These are phyloP conservation scores for Colletotrichum shisoi DNA, from an alignment of 2,329 filamentous ascomycete species.

Conservation along the genomic window DNA sequence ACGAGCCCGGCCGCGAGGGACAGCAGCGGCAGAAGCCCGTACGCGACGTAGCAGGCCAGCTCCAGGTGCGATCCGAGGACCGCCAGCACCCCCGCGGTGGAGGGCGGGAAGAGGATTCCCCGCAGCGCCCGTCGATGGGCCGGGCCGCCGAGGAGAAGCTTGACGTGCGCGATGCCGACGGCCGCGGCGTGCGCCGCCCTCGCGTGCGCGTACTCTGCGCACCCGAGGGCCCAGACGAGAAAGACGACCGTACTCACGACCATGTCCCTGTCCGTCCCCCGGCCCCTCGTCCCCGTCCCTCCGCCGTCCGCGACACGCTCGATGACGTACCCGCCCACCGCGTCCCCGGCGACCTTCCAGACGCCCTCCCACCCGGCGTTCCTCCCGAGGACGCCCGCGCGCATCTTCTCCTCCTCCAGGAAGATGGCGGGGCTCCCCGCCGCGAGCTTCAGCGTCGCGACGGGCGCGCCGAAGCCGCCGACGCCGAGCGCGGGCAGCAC, in stretches of 20 bases:
- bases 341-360: conserved; percentile 4
- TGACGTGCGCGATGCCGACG: conserved; percentile 43
- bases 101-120: neutral
- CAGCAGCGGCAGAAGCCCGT: conserved; percentile 18
- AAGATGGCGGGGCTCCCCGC: conserved; percentile 49
- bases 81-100: rapidly evolving
- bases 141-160: conserved; percentile 35
- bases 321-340: conserved; percentile 17
- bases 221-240: conserved; percentile 44
- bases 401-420: conserved; percentile 44
- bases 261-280: neutral
- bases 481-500: conserved; percentile 46
- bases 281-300: no score
- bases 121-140: conserved; percentile 6
- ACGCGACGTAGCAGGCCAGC: neutral
- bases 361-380: neutral
- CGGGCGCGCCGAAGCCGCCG: conserved; percentile 46
- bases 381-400: neutral
- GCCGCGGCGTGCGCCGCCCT: conserved; percentile 44
- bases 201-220: conserved; percentile 46
- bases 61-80: conserved; percentile 9
- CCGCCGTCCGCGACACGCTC: conserved; percentile 6
- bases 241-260: conserved; percentile 32
- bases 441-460: conserved; percentile 50
- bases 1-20: conserved; percentile 6